phyloP scores from a whole-genome alignment of 306 rosid species.

The Corylus americana region DNA sequence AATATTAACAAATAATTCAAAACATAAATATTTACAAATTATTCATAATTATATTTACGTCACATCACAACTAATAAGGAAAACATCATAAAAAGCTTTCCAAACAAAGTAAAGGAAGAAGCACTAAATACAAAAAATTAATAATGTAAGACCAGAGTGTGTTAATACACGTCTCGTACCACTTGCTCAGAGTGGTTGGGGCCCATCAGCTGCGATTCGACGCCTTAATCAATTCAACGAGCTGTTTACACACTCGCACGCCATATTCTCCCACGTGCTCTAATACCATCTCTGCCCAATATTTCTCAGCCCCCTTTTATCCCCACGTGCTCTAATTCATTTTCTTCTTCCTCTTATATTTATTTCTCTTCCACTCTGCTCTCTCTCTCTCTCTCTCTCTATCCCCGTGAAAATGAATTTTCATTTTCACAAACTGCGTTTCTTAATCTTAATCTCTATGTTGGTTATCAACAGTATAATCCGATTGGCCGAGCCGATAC shows the following conservation, averaged over 20 bases:
- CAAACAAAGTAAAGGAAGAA: too few species aligned
- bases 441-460: slow-evolving; percentile 1
- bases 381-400: slow-evolving; percentile 1
- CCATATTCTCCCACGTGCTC: slow-evolving; percentile 38
- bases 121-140: too few species aligned
- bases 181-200: not conserved
- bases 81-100: too few species aligned
- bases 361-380: not conserved
- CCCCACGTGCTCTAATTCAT: slow-evolving; percentile 24
- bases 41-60: too few species aligned
- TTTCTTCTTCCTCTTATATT: not conserved
- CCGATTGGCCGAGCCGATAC: slow-evolving; percentile 1
- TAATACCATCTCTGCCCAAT: slow-evolving; percentile 6
- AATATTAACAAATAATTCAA: too few species aligned
- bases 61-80: too few species aligned
- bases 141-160: too few species aligned
- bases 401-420: slow-evolving; percentile 34
- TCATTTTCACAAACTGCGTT: not conserved
- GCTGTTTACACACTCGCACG: not conserved
- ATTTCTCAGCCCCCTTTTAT: not conserved
- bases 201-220: not conserved
- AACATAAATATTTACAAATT: too few species aligned
- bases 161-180: too few species aligned
- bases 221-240: not conserved
- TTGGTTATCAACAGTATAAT: not conserved